A percentile compares a stretch with the other conserved stretches of the same genome.
phyloP scores from a whole-genome alignment of 371 early-diverging fungal genomes.

The Actinomortierella wolfii region DNA sequence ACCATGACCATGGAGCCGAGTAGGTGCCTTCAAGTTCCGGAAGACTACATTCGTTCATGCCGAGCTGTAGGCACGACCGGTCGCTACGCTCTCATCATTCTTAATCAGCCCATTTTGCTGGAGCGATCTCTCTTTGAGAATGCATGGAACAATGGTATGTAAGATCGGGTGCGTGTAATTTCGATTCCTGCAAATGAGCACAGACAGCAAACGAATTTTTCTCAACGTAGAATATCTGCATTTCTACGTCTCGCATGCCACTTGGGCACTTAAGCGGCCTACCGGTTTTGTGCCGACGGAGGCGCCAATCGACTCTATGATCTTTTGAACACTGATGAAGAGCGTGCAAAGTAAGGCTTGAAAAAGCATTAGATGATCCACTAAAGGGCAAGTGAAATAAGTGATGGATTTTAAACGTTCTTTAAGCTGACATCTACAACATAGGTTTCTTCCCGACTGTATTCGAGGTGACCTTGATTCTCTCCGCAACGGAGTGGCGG shows the following conservation, averaged over 20 bases:
- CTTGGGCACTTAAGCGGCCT: no score
- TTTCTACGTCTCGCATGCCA: no score
- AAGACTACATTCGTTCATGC: conserved; percentile 8
- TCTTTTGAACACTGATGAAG: conserved; percentile 53
- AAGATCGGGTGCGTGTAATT: background rate
- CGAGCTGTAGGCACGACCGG: background rate
- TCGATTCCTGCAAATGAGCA: background rate
- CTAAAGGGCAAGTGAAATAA: no score
- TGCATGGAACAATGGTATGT: conserved; percentile 55
- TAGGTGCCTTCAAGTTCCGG: conserved; percentile 27
- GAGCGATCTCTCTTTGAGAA: conserved; percentile 38
- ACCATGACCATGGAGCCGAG: conserved; percentile 38
- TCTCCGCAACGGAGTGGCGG: conserved; percentile 62
- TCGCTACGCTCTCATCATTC: conserved; percentile 55
- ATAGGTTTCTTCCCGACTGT: conserved; percentile 76
- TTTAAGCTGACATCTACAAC: no score
- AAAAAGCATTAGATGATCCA: background rate
- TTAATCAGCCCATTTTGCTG: conserved; percentile 60
- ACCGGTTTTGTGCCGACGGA: conserved; percentile 86
- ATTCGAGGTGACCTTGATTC: conserved; percentile 92
- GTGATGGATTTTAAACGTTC: no score
- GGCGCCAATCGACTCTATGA: conserved; percentile 89
- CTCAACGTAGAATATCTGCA: no score
- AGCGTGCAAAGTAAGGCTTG: conserved; percentile 49
- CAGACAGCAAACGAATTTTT: background rate